These are phyloP conservation scores for Mortierella sp. DNA, from an alignment of 371 early-diverging fungal species.

Conservation along the genomic window DNA sequence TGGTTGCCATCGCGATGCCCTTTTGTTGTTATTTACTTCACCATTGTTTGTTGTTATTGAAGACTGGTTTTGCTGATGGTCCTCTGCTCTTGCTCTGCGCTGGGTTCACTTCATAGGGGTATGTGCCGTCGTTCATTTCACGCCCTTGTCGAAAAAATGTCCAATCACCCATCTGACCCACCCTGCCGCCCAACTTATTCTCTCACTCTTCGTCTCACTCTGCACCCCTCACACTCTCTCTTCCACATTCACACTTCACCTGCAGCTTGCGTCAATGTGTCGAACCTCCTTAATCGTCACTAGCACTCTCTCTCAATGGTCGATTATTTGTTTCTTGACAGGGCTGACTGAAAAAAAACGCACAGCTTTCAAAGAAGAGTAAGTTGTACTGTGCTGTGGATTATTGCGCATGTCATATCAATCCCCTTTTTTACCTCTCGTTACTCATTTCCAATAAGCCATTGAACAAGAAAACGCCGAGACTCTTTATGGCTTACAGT, in stretches of 20 bases:
- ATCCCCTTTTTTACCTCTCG: not conserved
- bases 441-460: not conserved
- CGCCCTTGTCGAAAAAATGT: not conserved
- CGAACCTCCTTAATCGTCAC: not conserved
- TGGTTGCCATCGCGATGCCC: not conserved
- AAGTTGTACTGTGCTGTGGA: not conserved
- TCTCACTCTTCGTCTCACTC: not conserved
- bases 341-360: not conserved
- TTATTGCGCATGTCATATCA: not conserved
- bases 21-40: not conserved
- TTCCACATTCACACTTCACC: not conserved
- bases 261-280: conserved; percentile 3
- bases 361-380: conserved; percentile 6
- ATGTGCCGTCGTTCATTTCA: not conserved
- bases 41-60: not conserved
- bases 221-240: not conserved
- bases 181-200: not conserved
- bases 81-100: too few species aligned
- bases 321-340: not conserved
- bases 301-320: not conserved
- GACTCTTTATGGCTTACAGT: not conserved
- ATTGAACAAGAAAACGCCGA: not conserved
- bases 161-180: not conserved
- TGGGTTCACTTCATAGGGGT: too few species aligned
- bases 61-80: too few species aligned